A percentile compares a stretch with the other conserved stretches of the same genome.
phyloP scores from a whole-genome alignment of 768 basidiomycete species.

The Leccinum imitatum region DNA sequence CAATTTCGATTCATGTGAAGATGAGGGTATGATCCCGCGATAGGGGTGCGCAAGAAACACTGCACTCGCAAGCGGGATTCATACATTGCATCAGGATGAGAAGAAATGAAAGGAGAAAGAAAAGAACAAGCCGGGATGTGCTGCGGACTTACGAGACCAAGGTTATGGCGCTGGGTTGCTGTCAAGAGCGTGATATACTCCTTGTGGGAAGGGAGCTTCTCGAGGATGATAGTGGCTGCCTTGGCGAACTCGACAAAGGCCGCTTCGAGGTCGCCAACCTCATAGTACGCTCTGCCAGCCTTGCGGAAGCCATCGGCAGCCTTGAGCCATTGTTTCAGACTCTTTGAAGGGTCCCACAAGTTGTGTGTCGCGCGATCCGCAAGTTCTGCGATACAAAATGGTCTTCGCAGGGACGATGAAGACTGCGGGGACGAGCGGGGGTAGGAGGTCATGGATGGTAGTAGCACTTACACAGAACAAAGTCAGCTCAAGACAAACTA shows the following conservation, averaged over 20 bases:
- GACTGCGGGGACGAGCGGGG: slow-evolving; percentile 17
- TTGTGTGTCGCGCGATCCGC: slow-evolving; percentile 57
- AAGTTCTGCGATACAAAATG: slow-evolving; percentile 64
- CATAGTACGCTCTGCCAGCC: slow-evolving; percentile 47
- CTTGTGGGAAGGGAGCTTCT: slow-evolving; percentile 71
- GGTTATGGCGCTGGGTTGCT: slow-evolving; percentile 59
- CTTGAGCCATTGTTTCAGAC: slow-evolving; percentile 67
- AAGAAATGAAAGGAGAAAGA: neutral
- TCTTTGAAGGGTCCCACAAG: slow-evolving; percentile 55
- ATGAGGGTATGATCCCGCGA: neutral
- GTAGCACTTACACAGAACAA: slow-evolving; percentile 6
- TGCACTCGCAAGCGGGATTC: neutral
- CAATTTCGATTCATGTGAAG: slow-evolving; percentile 12
- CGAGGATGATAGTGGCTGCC: slow-evolving; percentile 75
- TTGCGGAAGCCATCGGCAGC: slow-evolving; percentile 62
- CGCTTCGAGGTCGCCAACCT: slow-evolving; percentile 59
- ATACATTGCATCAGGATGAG: slow-evolving; percentile 7
- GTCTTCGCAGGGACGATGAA: slow-evolving; percentile 35
- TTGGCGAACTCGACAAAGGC: slow-evolving; percentile 72
- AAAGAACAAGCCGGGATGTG: neutral
- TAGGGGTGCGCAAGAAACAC: neutral
- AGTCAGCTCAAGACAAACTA: neutral
- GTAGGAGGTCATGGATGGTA: slow-evolving; percentile 22
- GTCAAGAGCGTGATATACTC: slow-evolving; percentile 60
- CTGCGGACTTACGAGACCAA: slow-evolving; percentile 61